phyloP scores from a whole-genome alignment of 495 filamentous ascomycete genomes.

The Podospora pseudopauciseta region DNA sequence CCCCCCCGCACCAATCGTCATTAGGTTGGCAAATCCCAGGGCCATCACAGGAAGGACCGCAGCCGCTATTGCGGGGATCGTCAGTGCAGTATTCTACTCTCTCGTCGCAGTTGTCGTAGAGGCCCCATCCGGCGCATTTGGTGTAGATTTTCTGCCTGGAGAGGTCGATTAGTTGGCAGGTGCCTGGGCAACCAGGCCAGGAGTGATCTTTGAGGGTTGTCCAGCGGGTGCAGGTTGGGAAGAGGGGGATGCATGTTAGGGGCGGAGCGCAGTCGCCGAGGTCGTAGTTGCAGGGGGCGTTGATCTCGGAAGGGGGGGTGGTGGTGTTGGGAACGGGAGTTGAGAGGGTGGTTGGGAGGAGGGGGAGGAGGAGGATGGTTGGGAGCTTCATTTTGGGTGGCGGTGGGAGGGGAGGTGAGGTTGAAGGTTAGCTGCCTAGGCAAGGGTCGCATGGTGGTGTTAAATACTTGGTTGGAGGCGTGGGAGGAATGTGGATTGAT shows the following conservation, averaged over 20 bases:
- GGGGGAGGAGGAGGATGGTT: not conserved
- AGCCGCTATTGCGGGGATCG: slow-evolving; percentile 13
- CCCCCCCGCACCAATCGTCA: slow-evolving; percentile 14
- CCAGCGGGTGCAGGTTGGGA: slow-evolving; percentile 15
- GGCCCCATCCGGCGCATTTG: slow-evolving; percentile 19
- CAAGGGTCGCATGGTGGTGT: not conserved
- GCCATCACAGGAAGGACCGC: slow-evolving; percentile 20
- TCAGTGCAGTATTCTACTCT: slow-evolving; percentile 12
- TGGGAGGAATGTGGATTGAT: not conserved
- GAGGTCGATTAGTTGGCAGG: slow-evolving; percentile 18
- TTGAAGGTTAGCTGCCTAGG: not conserved
- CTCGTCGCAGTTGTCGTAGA: slow-evolving; percentile 21
- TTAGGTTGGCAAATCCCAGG: slow-evolving; percentile 16
- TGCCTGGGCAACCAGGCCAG: slow-evolving; percentile 10
- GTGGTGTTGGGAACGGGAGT: not conserved
- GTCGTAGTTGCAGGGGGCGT: slow-evolving; percentile 12
- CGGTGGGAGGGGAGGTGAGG: not conserved
- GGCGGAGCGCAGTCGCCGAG: slow-evolving; percentile 13
- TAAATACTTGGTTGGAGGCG: not conserved
- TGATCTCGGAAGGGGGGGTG: not conserved
- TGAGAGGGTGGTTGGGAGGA: not conserved
- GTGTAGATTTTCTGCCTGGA: slow-evolving; percentile 18
- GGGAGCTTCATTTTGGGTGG: not conserved
- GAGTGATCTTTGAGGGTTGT: not conserved
- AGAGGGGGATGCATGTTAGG: slow-evolving; percentile 22